Evolutionary conservation across 805 yeast species (phyloP), one percentile per base, ranked within the genome.

Genomic region (Suhomyces faveliae): DNA sequence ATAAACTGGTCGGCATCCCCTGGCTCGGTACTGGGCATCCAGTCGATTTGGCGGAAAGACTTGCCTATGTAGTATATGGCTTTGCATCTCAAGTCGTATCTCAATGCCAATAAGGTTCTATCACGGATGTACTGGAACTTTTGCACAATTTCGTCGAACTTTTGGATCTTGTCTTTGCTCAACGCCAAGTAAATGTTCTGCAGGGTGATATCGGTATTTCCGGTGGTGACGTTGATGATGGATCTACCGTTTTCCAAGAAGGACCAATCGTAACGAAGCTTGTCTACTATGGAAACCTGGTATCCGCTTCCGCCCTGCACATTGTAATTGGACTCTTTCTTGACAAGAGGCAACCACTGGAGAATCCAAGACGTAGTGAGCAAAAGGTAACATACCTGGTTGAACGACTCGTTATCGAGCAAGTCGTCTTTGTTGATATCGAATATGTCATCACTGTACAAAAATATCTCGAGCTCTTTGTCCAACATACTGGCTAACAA

Each of bases 1-100:
- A 85, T 74, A 56, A 64, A 75, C 11, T 74, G 69, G 54, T 83
- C 89, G 5, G 84, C 75, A 52, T 83, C 87, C 10, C 83, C 84
- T 1, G 81, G 75, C 53, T 80, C 81, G 30, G 73, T 68, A 8
- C 63, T 62, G 17, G 78, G 77, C 55, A 73, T 68, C 80, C 84
- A 83, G 30, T 71, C 75, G 35, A 77, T 75, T 38, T 71, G 74
- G 30, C 61, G 59, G 53, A 78, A 73, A 40, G 84, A 77, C 37
- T 68, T 71, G 10, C 77, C 74, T 17, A 83, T 68, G 55, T 74
- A 76, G 61, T 77, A 79, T 15, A 82, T 71, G 3, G 78, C 71
- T 49, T 81, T 74, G 48, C 75, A 70, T 51, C 85, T 69, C 42
- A 83, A 61, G 54, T 84, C 87, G 49, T 78, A 79, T 35, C 89